Evolutionary conservation across 2,329 filamentous ascomycete genomes (phyloP), one percentile per base, ranked within the genome.

Genomic region (Cercospora citrullina): DNA sequence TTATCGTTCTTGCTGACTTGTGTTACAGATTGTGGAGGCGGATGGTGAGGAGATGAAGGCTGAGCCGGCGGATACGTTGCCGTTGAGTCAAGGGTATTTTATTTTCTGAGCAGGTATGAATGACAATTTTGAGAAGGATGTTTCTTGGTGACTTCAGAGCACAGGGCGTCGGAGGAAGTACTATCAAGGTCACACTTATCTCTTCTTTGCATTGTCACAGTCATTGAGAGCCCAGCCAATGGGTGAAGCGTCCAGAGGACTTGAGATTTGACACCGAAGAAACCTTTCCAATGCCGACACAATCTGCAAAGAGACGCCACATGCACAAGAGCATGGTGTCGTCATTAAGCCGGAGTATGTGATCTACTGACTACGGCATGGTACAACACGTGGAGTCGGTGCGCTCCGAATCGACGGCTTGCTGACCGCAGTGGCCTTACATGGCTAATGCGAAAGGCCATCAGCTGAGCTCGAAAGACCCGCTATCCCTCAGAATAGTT

Each of bases 31-130:
- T 16, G 94, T 97, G 28, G 89, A 94, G 81, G 94, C 94, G 1
- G 93, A 97, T 80, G 93, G 92, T 0, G 80, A 87, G 79, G 82
- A 89, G 39, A 94, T 91, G 77, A 85, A 83, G 51, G 92, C 92
- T 0, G 91, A 90, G 79, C 91, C 93, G 4, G 87, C 91, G 23
- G 84, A 84, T 28, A 84, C 77, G 62, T 79, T 97, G 79, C 93
- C 93, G 6, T 82, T 97, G 77, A 89, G 90, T 68, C 93, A 96
- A 82, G 83, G 81, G 14, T 94, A 87, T 77, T 96, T 89, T 79
- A 87, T 94, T 62, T 96, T 65, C 42, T 75, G 51, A 66, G 9
- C 45, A 48, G 45, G 45, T 48, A 48, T 23, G 39, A 21, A 14
- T 10, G 2, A 31, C 2, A 31, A 31, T 31, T 9, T 6, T 4